Conservation (phyloP, 2,329 filamentous ascomycete genomes). For the Alternaria longipes region DNA sequence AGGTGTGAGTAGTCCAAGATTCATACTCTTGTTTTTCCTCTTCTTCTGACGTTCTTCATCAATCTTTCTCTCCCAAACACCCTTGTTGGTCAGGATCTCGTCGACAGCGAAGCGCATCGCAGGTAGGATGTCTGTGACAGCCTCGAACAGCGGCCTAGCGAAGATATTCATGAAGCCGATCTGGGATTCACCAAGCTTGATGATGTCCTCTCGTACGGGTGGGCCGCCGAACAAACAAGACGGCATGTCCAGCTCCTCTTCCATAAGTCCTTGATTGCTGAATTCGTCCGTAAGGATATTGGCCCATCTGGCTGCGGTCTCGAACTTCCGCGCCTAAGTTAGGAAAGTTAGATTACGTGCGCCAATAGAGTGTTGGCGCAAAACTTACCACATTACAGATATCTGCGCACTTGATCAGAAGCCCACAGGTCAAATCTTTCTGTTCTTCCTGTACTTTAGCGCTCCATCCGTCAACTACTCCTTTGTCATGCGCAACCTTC, state of each 20-base stretch:
- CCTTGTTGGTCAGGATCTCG: constrained; percentile 80
- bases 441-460: constrained; percentile 78
- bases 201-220: constrained; percentile 80
- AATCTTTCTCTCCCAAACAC: constrained; percentile 75
- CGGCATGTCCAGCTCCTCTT: constrained; percentile 83
- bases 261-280: constrained; percentile 90
- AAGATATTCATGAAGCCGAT: constrained; percentile 98
- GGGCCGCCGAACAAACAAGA: constrained; percentile 84
- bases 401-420: constrained; percentile 97
- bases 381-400: constrained; percentile 94
- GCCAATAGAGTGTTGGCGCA: not conserved
- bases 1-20: constrained; percentile 34
- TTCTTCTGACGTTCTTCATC: constrained; percentile 68
- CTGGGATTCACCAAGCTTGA: constrained; percentile 86
- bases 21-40: constrained; percentile 43
- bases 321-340: constrained; percentile 79
- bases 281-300: constrained; percentile 95
- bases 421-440: constrained; percentile 81
- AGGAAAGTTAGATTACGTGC: constrained; percentile 15
- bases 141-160: constrained; percentile 88
- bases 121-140: constrained; percentile 85
- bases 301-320: constrained; percentile 88
- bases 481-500: constrained; percentile 73
- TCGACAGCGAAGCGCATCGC: constrained; percentile 83
- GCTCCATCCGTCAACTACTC: constrained; percentile 75